These are phyloP conservation scores for Prunus armeniaca DNA, from an alignment of 306 rosid genomes.

Conservation along the genomic window DNA sequence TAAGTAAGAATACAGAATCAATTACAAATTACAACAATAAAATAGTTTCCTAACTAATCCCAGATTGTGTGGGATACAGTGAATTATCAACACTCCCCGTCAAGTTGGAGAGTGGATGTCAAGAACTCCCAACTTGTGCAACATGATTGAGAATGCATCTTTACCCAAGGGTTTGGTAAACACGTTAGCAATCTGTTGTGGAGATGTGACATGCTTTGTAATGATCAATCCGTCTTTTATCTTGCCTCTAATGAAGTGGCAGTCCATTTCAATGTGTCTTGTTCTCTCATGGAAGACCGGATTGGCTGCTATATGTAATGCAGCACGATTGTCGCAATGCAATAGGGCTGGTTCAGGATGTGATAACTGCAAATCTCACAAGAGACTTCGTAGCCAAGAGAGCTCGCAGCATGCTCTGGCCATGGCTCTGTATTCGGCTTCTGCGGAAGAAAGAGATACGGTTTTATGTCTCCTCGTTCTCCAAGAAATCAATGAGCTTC, in stretches of 20 bases:
- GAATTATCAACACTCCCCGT: background rate
- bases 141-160: too few species aligned
- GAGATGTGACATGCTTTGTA: too few species aligned
- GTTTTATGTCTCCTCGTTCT: background rate
- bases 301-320: background rate
- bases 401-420: background rate
- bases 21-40: too few species aligned
- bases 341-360: background rate
- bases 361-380: background rate
- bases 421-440: background rate
- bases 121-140: too few species aligned
- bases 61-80: too few species aligned
- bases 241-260: background rate
- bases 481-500: background rate
- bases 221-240: too few species aligned
- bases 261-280: background rate
- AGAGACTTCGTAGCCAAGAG: background rate
- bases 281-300: background rate
- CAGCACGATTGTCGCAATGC: background rate
- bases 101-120: constrained; percentile 4
- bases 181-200: too few species aligned
- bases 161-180: too few species aligned
- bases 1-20: too few species aligned
- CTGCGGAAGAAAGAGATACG: background rate
- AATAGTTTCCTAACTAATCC: too few species aligned